Evolutionary conservation across 257 asterid genomes (phyloP), one percentile per base, ranked within the genome.

Genomic region (Nicotiana tomentosiformis): DNA sequence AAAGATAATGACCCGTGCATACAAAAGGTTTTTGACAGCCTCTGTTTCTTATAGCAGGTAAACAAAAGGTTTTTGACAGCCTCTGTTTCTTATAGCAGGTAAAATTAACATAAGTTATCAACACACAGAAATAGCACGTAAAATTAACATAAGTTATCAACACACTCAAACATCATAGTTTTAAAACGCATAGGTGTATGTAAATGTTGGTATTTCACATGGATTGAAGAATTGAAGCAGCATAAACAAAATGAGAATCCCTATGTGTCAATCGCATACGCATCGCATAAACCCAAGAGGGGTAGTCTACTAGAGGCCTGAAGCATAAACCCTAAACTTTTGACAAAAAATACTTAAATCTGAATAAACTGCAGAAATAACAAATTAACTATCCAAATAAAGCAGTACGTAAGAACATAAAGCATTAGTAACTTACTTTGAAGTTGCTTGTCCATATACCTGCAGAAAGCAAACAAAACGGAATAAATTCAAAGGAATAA

Each of bases 401-500:
- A 58, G 65, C 9, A 56, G 18, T 15, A 56, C n/a, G 7, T 56
- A 16, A 56, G 18, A 14, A 15, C 2, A 16, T 56, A 56, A 56
- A 56, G 61, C 61, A 56, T 56, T 15, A 55, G 26, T 74, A 51
- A 74, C 80, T 14, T 51, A 74, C 80, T 74, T 74, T 74, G 80
- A 49, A 74, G 80, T 20, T 74, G 80, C 80, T 74, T 74, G 80
- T 74, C 80, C 80, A 74, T 74, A 51, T 74, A 74, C 62, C 80
- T 74, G 15, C 5, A 49, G 10, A 70, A 23, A 18, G 46, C 30
- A 69, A 66, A 66, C 7, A 64, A 65, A 35, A 39, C 15, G 10
- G 12, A 20, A 74, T 26, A 14, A 1, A 5, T 4, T 23, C 16
- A 74, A 49, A 49, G 9, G 26, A 26, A 74, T 74, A 15, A 51